A percentile compares a stretch with the other conserved stretches of the same genome.
Conservation (phyloP, 2,329 filamentous ascomycete species). For the Pestalotiopsis sp. region DNA sequence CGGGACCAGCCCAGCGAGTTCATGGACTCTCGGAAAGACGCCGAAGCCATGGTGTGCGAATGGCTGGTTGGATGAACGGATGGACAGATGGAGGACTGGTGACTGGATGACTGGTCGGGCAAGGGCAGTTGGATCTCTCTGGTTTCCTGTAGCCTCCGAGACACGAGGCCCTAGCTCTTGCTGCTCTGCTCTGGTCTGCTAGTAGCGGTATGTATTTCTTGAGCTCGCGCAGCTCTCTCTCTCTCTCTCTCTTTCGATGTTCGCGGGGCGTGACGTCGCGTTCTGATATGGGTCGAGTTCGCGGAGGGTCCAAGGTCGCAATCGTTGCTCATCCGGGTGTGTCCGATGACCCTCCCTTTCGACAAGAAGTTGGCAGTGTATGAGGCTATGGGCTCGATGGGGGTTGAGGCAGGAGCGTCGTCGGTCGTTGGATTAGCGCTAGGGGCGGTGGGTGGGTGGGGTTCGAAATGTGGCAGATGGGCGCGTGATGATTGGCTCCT, state of each 20-base stretch:
- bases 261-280: background rate
- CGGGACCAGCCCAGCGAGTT: slow-evolving; percentile 94
- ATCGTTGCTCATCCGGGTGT: slow-evolving; percentile 19
- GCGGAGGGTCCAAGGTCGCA: slow-evolving; percentile 13
- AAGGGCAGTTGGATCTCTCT: background rate
- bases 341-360: slow-evolving; percentile 28
- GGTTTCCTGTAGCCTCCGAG: background rate
- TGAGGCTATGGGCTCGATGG: slow-evolving; percentile 18
- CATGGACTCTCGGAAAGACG: slow-evolving; percentile 91
- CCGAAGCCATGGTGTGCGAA: slow-evolving; percentile 70
- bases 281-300: slow-evolving; percentile 4
- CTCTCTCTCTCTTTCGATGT: background rate
- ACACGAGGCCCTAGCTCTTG: background rate
- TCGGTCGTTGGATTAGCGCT: slow-evolving; percentile 20
- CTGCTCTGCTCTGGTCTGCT: background rate
- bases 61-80: background rate
- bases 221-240: background rate
- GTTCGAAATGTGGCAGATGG: slow-evolving; percentile 5
- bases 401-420: slow-evolving; percentile 29
- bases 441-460: background rate
- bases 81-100: background rate
- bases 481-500: slow-evolving; percentile 9
- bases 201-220: background rate
- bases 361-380: slow-evolving; percentile 20
- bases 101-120: background rate